Base-by-base conservation (phyloP, 371 early-diverging fungal genomes). In the Haplosporangium sp. region DNA sequence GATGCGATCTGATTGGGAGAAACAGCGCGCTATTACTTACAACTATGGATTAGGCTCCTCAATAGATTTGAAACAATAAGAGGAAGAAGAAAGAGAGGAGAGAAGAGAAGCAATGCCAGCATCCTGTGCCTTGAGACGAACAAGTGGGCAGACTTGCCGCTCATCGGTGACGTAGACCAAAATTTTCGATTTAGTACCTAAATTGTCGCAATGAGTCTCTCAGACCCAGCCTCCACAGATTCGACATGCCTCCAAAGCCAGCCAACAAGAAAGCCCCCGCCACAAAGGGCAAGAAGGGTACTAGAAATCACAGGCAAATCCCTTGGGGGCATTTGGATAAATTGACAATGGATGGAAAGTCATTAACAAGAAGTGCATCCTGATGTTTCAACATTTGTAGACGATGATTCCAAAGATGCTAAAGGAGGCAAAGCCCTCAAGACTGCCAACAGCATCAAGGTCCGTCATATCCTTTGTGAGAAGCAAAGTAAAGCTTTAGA, bases 391-490 rank as follows among this genome's bases (percentile, higher is more conserved):
- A 61, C 42, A 39, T 19, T n/a, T 42, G 19, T 67, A 67, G 85
- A 79, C 69, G 85, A 76, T 59, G 85, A 85, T 11, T 74, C 86
- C 60, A 87, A 91, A 52, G 85, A 85, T 11, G 72, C 86, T 60
- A 87, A 91, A 52, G 85, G 82, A 60, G 87, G 86, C 42, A 93
- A 93, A 75, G 61, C 75, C 1, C 85, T 94, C 70, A 95, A 95
- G 83, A 77, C 93, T 0, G 94, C 94, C 70, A 93, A 88, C 74
- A 88, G 90, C 58, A 84, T 95, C 78, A 91, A 90, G 81, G 92
- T 93, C 59, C 89, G 95, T 50, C 95, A 95, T 77, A 95, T 95
- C 65, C 85, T 95, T n/a, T 95, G 95, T 76, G 94, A 93, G 76
- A 95, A 94, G 75, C 94, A 94, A 50, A 76, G 86, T 65, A 93